These are phyloP conservation scores for Trametes gibbosa DNA, from an alignment of 768 basidiomycete species.

Conservation along the genomic window DNA sequence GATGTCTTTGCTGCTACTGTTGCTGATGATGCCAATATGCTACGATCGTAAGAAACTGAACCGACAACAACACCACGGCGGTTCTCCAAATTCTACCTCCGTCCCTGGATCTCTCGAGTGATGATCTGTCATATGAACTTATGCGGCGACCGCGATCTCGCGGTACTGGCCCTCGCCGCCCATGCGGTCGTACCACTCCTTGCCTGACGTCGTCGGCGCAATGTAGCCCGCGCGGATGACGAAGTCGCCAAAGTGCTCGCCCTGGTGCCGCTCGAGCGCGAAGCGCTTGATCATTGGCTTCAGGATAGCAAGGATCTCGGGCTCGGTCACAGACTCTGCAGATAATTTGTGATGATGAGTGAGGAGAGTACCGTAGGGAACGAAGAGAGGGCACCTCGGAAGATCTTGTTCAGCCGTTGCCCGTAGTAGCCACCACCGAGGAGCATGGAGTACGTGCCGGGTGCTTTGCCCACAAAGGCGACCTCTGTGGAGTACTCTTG, in stretches of 20 bases:
- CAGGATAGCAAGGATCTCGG: constrained; percentile 87
- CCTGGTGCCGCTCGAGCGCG: constrained; percentile 80
- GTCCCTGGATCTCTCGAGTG: too few relatives aligned
- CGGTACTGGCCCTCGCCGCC: constrained; percentile 71
- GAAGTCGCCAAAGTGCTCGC: constrained; percentile 95
- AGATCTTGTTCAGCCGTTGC: constrained; percentile 94
- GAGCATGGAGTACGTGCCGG: constrained; percentile 89
- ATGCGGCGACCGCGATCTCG: constrained; percentile 29
- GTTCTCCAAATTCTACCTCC: too few relatives aligned
- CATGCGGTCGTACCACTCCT: constrained; percentile 81
- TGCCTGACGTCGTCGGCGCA: constrained; percentile 78
- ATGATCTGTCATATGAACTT: too few relatives aligned
- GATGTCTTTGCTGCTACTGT: neutral
- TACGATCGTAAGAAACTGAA: neutral
- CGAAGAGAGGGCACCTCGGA: constrained; percentile 55
- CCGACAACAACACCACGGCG: neutral
- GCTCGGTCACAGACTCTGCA: constrained; percentile 82
- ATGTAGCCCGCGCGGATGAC: constrained; percentile 92
- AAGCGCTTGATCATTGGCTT: constrained; percentile 93
- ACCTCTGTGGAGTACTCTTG: constrained; percentile 54
- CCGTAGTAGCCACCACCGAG: constrained; percentile 96
- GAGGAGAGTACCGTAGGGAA: neutral
- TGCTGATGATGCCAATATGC: neutral
- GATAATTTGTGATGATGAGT: neutral
- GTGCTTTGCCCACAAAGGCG: constrained; percentile 96